Evolutionary conservation across 2,329 filamentous ascomycete genomes (phyloP).

Genomic region (Fusarium nisikadoi): DNA sequence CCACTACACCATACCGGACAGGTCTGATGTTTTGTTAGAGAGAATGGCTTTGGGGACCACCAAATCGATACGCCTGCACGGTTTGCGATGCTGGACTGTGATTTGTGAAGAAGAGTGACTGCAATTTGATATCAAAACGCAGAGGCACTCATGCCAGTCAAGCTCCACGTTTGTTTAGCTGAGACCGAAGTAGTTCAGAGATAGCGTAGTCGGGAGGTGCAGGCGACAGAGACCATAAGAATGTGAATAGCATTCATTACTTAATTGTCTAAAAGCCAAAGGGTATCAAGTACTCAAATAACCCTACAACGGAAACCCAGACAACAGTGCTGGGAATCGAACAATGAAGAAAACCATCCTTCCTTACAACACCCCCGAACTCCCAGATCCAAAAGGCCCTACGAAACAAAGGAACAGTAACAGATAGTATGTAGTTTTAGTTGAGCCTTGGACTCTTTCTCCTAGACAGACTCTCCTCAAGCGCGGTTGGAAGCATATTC

Average conservation of each 20-base stretch:
- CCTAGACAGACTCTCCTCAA: conserved; percentile 58
- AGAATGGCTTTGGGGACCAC: too few relatives aligned
- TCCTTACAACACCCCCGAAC: conserved; percentile 26
- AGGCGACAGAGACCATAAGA: neutral
- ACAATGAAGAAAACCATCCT: conserved; percentile 12
- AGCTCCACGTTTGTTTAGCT: neutral
- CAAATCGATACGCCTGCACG: too few relatives aligned
- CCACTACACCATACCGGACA: too few relatives aligned
- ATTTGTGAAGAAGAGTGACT: neutral
- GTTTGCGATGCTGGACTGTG: conserved; percentile 42
- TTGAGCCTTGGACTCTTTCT: conserved; percentile 67
- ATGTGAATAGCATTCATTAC: conserved; percentile 28
- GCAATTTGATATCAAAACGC: accelerated
- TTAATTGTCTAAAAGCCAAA: conserved; percentile 40
- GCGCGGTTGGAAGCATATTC: conserved; percentile 59
- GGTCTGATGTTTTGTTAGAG: too few relatives aligned
- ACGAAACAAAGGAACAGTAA: neutral
- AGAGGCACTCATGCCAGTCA: too few relatives aligned
- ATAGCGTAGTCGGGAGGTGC: too few relatives aligned
- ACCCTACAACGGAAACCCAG: conserved; percentile 36
- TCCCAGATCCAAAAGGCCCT: conserved; percentile 24
- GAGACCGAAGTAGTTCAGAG: neutral
- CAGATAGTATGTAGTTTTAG: conserved; percentile 26
- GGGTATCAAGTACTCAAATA: conserved; percentile 51
- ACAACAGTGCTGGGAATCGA: conserved; percentile 22